Evolutionary conservation across 306 rosid species (phyloP), one percentile per base, ranked within the genome.

Genomic region (Cicer bijugum): DNA sequence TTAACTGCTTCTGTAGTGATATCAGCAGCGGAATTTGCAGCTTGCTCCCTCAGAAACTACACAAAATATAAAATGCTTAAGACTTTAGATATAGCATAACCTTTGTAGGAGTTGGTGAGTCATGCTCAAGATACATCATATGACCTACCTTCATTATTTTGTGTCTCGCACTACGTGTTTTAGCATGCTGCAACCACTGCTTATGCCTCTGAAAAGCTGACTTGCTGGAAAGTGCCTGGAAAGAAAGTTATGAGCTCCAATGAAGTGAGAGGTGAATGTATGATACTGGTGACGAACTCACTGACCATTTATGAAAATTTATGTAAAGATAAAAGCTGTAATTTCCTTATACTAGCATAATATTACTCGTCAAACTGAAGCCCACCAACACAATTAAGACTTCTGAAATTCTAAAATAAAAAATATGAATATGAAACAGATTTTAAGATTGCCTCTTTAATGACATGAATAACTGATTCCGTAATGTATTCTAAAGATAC

Each of bases 181-280:
- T 95, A 81, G 97, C 97, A 90, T 95, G 97, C 75, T 85, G 97
- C 88, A 95, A 75, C 99, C 99, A 95, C 79, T 88, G 96, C 84
- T 91, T 91, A 74, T 95, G 99, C 89, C 99, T 88, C 83, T 88
- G 93, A 85, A 88, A 95, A 79, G 99, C 96, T 68, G 93, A 91
- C 87, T 90, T 95, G 81, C 97, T 96, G 17, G 97, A 91, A 81
- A 95, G 97, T 37, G 97, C 89, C 99, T 95, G 90, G 74, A 45
- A 74, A 74, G 55, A 63, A 70, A 77, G 79, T 37, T 69, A 75
- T 61, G 47, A 82, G 74, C 81, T 72, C 69, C 58, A 45, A 68
- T 72, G 72, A 77, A 69, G 81, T 66, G 53, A 69, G 62, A 80
- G 40, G 42, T 52, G 65, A 37, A 50, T 40, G 39, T 61, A 45